Evolutionary conservation across 2,329 filamentous ascomycete genomes (phyloP), one percentile per base, ranked within the genome.

Genomic region (Alternaria sp.): DNA sequence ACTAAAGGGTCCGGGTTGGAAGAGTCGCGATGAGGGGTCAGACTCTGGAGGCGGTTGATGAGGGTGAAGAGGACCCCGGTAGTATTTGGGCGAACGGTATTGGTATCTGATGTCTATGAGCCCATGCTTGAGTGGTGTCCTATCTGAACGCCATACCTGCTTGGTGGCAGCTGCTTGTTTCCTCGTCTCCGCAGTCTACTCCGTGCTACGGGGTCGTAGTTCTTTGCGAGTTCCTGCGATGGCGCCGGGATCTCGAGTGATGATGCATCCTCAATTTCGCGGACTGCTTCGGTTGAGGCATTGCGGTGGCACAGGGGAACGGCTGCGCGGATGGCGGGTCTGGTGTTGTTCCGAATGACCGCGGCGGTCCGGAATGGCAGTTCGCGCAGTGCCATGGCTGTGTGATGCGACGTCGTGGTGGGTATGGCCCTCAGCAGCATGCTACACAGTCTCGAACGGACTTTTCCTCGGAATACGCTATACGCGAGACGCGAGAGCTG

Each of bases 21-120:
- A 99, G 75, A 93, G 85, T 76, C 95, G 91, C 60, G 95, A 97
- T 28, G 90, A 87, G 1, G 94, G 94, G 73, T 97, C 92, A 64
- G 94, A 95, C 53, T 89, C 87, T 40, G 89, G 86, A n/a, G 93
- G 94, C 60, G 93, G 92, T 82, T 97, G 93, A 74, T 97, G 89
- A 52, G 95, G 95, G 78, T 98, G 94, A 25, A 98, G 85, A 66
- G 94, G 94, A 58, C 95, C 95, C 74, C 94, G 92, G 80, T 97
- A 90, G 86, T 94, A 99, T 82, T 94, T 95, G 65, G 95, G 95
- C 52, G 94, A 90, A 67, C 94, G 93, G 81, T 91, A 98, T 81
- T 97, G 92, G 83, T 98, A 99, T 85, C 94, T 97, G 64, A 3
- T 18, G 14, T 20, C 34, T 52, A 45, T 69, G 49, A 61, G 56